phyloP scores from a whole-genome alignment of 176 grass and related monocot genomes.

The maize (Zea mays) region Zm-B73-REFERENCE-NAM-5.0 NC_050096.1:245788001-245788500 shows the following conservation, averaged over 20 bases:
- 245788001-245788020: too few relatives aligned
- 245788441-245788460: slow-evolving; percentile 49
- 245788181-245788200: slow-evolving; percentile 45
- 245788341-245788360: slow-evolving; percentile 40
- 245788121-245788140: too few relatives aligned
- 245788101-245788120: too few relatives aligned
- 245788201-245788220: slow-evolving; percentile 48
- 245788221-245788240: slow-evolving; percentile 45
- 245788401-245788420: slow-evolving; percentile 50
- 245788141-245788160: too few relatives aligned
- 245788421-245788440: slow-evolving; percentile 37
- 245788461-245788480: slow-evolving; percentile 48
- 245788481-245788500: slow-evolving; percentile 28
- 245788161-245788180: too few relatives aligned
- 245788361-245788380: slow-evolving; percentile 38
- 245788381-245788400: slow-evolving; percentile 36
- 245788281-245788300: slow-evolving; percentile 40
- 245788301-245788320: slow-evolving; percentile 43
- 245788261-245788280: slow-evolving; percentile 42
- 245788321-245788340: slow-evolving; percentile 47
- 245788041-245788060: too few relatives aligned
- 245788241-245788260: slow-evolving; percentile 42
- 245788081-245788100: too few relatives aligned
- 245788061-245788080: too few relatives aligned
- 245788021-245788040: too few relatives aligned